A percentile compares a stretch with the other conserved stretches of the same genome.
These are phyloP conservation scores for Pugionium cornutum DNA, from an alignment of 345 rosid species.

Conservation along the genomic window DNA sequence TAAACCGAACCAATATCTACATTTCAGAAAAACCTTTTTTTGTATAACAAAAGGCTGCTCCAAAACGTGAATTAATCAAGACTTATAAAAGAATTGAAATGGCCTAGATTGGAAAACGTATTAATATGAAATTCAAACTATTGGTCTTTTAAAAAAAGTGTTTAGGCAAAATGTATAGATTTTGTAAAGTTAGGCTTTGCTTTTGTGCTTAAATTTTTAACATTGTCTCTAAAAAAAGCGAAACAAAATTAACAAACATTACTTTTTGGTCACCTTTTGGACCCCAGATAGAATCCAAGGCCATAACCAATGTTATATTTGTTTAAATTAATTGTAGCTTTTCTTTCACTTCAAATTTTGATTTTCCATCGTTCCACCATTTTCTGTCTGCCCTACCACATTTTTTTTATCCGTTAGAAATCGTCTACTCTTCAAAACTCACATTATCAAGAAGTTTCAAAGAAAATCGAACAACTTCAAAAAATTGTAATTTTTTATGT, in stretches of 20 bases:
- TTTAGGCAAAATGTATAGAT: constrained; percentile 8
- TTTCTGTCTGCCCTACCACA: constrained; percentile 25
- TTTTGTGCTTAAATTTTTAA: neutral
- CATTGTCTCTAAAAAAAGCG: constrained; percentile 26
- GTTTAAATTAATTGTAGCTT: neutral
- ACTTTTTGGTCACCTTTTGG: constrained; percentile 28
- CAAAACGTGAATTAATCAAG: too few species aligned
- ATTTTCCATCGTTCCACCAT: constrained; percentile 11
- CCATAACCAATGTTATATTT: constrained; percentile 30
- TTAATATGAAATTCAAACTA: constrained; percentile 16
- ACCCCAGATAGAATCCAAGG: constrained; percentile 36
- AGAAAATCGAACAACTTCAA: too few species aligned
- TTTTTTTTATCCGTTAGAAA: constrained; percentile 19
- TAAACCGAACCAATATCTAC: neutral
- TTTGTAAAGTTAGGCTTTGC: constrained; percentile 29
- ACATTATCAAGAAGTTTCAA: too few species aligned
- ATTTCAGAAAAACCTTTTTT: too few species aligned
- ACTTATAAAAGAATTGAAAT: too few species aligned
- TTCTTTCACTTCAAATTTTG: constrained; percentile 23
- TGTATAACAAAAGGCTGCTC: too few species aligned
- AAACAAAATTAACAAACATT: constrained; percentile 20
- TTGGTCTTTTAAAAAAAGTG: constrained; percentile 17
- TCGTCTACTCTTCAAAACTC: neutral
- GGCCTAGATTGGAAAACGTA: neutral
- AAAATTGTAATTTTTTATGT: too few species aligned